Evolutionary conservation across 2,329 filamentous ascomycete genomes (phyloP), one percentile per base, ranked within the genome.

Genomic region (Fusarium hostae): DNA sequence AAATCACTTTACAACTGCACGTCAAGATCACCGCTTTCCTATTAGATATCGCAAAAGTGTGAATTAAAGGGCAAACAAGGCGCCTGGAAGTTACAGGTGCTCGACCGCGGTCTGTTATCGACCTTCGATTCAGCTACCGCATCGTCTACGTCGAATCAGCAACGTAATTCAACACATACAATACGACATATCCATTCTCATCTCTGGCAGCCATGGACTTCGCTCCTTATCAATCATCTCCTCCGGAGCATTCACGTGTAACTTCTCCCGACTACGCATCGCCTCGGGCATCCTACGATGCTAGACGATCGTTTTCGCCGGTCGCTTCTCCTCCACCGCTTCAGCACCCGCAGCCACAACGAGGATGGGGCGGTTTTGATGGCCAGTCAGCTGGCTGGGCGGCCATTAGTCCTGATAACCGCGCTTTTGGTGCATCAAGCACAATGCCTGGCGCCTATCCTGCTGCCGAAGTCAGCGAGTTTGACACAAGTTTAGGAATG

Each of bases 211-310:
- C 76, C 61, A 96, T 96, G 93, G 93, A 98, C 84, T 99, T 98
- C 81, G 96, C 96, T 48, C 96, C 96, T 40, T 99, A 98, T 84
- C 96, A 98, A 85, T 95, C 95, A 81, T 92, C 92, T 52, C 92
- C 92, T 20, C 96, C 96, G 13, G 95, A 98, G 84, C 88, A 92
- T 76, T 89, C 90, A 74, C 93, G 95, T 77, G 90, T 92, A 57
- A 87, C 94, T 79, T 97, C 94, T 24, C 94, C 94, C 57, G 82
- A 83, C 71, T 77, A 78, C 66, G 74, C 79, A 59, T 89, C 87
- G 32, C 88, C 88, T 26, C 89, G 84, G 73, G 81, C 85, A 73
- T 88, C 92, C n/a, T 79, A 80, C 63, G 83, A 84, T 80, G 81
- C 90, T 79, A 80, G 86, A 81, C 85, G 84, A 71, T 81, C 89